phyloP scores from a whole-genome alignment of 305 asterid species.

The Rubia tinctorum region DNA sequence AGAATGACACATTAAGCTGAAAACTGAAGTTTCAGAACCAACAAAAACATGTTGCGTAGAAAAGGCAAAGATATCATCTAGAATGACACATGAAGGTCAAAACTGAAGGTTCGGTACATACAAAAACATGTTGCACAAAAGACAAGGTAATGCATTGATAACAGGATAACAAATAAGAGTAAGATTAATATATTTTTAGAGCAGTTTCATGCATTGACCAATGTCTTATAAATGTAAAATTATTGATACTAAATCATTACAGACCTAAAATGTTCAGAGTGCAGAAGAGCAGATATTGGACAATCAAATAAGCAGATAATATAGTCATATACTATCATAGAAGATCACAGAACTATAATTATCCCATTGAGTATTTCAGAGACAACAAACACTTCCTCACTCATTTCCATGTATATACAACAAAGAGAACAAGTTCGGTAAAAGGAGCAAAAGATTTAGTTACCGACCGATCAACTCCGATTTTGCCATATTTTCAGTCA shows the following conservation, averaged over 20 bases:
- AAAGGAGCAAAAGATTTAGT: not conserved
- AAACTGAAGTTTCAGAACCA: not conserved
- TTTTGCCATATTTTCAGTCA: constrained; percentile 78
- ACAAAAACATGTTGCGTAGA: not conserved
- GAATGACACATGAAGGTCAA: not conserved
- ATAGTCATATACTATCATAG: no score
- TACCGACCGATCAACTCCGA: constrained; percentile 80
- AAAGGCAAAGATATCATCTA: not conserved
- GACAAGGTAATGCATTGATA: not conserved
- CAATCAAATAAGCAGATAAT: not conserved
- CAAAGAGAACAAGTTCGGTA: not conserved
- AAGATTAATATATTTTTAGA: no score
- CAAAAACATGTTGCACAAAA: not conserved
- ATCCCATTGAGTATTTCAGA: not conserved
- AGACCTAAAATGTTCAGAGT: not conserved
- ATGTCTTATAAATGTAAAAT: not conserved
- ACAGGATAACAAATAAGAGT: not conserved
- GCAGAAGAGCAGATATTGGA: not conserved
- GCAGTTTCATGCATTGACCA: not conserved
- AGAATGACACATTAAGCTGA: not conserved
- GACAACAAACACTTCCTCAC: not conserved
- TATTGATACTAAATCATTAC: not conserved
- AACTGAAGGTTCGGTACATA: not conserved
- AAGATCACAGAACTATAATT: not conserved
- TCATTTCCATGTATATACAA: not conserved